phyloP scores from a whole-genome alignment of 2,329 filamentous ascomycete species.

The Ceratocystis eucalypticola region DNA sequence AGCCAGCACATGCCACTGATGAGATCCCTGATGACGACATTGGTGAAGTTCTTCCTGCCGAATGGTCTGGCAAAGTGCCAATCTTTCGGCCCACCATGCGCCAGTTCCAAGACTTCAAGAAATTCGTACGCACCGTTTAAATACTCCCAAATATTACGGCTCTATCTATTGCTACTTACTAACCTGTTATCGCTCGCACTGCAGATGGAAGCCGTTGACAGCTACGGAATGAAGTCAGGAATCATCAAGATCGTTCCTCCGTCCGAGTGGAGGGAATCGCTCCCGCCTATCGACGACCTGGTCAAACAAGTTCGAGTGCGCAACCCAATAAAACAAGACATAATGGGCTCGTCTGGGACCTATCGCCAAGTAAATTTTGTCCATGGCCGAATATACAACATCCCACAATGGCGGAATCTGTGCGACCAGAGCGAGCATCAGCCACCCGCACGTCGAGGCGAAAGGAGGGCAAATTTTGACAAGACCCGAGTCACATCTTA shows the following conservation, averaged over 20 bases:
- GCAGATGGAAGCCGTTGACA: slow-evolving; percentile 69
- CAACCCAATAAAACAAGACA: slow-evolving; percentile 96
- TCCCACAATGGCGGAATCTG: slow-evolving; percentile 87
- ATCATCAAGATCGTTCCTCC: slow-evolving; percentile 95
- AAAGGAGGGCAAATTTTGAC: slow-evolving; percentile 52
- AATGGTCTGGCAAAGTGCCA: slow-evolving; percentile 83
- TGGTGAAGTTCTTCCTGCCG: slow-evolving; percentile 67
- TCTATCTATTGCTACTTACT: not conserved
- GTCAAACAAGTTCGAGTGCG: slow-evolving; percentile 87
- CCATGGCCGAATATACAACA: slow-evolving; percentile 88
- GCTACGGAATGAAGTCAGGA: slow-evolving; percentile 92
- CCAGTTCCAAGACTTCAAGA: slow-evolving; percentile 87
- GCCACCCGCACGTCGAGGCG: slow-evolving; percentile 78
- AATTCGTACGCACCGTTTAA: slow-evolving; percentile 49
- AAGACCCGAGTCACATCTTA: slow-evolving; percentile 24
- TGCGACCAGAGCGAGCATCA: slow-evolving; percentile 94
- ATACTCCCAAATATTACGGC: not conserved
- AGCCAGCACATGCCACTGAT: slow-evolving; percentile 9
- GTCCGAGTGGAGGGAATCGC: slow-evolving; percentile 75
- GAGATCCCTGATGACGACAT: slow-evolving; percentile 44
- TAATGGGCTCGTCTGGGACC: slow-evolving; percentile 86
- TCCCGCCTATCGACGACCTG: slow-evolving; percentile 66
- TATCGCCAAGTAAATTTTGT: slow-evolving; percentile 97
- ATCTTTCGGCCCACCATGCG: slow-evolving; percentile 93
- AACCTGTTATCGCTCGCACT: not conserved